These are phyloP conservation scores for Plasmodiophora brassicae DNA, from an alignment of 208 protist genomes.

Conservation along the genomic window DNA sequence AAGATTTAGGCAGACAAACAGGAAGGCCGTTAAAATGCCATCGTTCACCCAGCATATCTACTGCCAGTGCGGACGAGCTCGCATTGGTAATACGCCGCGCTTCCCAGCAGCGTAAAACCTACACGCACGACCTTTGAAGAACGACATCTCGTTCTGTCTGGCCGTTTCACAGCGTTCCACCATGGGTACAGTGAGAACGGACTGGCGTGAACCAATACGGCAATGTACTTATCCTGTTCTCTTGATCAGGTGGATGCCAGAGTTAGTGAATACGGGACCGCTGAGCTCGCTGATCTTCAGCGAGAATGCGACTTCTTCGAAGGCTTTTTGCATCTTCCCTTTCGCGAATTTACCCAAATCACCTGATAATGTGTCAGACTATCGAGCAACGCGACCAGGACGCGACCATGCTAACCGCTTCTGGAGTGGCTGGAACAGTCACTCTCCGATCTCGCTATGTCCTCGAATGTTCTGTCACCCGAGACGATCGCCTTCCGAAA, in stretches of 20 bases:
- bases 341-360: neutral
- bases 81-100: too few species aligned
- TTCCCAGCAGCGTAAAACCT: too few species aligned
- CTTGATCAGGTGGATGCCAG: conserved; percentile 1
- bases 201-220: too few species aligned
- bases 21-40: too few species aligned
- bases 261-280: neutral
- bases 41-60: too few species aligned
- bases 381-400: neutral
- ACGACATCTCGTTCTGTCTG: too few species aligned
- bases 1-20: too few species aligned
- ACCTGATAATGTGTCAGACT: neutral
- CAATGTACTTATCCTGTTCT: neutral
- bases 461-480: neutral
- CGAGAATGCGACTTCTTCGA: neutral
- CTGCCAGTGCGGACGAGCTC: too few species aligned
- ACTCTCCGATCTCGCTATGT: neutral
- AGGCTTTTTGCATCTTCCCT: neutral
- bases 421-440: conserved; percentile 13
- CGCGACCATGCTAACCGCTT: neutral
- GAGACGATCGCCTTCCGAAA: neutral
- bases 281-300: neutral
- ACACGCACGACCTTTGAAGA: too few species aligned
- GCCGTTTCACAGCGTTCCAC: too few species aligned
- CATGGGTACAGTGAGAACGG: too few species aligned